These are phyloP conservation scores for Citrus medica DNA, from an alignment of 345 rosid genomes.

Conservation along the genomic window DNA sequence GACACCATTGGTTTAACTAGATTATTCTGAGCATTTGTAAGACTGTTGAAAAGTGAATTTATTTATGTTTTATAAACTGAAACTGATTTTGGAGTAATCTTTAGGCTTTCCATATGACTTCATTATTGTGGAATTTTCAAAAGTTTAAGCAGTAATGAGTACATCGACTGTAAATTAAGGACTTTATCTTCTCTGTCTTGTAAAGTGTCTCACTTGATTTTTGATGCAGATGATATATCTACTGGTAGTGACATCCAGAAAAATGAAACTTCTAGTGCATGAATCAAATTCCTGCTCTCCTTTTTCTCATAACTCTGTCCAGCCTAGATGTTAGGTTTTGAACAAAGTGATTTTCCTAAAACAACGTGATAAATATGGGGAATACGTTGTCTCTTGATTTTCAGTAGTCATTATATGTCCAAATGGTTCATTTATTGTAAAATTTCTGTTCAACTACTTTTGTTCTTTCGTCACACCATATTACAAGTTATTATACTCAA, in stretches of 20 bases:
- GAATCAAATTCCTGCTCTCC: neutral
- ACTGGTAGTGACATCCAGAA: neutral
- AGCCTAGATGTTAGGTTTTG: neutral
- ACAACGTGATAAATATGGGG: neutral
- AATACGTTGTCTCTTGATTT: neutral
- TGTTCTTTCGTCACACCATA: neutral
- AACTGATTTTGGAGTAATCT: neutral
- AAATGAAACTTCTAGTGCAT: neutral
- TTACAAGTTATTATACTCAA: neutral
- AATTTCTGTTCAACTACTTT: neutral
- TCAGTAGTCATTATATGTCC: neutral
- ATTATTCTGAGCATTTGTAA: neutral
- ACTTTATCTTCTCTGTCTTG: neutral
- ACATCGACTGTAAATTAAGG: neutral
- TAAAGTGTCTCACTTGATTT: neutral
- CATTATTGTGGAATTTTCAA: neutral
- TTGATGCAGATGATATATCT: neutral
- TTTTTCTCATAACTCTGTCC: neutral
- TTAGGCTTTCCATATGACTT: neutral
- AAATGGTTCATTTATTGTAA: neutral
- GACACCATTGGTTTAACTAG: neutral
- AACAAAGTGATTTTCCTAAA: neutral
- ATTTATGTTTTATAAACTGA: neutral
- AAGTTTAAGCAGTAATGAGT: neutral
- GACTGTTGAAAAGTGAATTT: neutral